Evolutionary conservation across 441 rosid genomes (phyloP), one percentile per base, ranked within the genome.

Genomic region (Sinapis alba): DNA sequence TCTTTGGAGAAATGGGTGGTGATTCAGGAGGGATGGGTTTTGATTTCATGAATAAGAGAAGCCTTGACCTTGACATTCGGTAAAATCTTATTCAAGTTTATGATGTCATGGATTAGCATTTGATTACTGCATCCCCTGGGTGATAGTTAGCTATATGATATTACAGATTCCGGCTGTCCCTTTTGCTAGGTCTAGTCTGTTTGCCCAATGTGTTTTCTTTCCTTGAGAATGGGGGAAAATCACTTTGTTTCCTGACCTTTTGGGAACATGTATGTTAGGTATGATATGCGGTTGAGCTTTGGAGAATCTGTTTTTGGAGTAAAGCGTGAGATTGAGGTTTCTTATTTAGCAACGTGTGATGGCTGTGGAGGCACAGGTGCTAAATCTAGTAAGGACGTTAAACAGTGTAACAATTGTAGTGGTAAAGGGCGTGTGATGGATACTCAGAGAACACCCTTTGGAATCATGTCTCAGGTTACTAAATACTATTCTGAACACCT

Each of bases 241-340:
- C 38, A 32, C 38, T 32, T 13, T 18, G 19, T 59, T 34, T 34
- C n/a, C 34, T 19, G 12, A 26, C 65, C 41, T 57, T 68, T 38
- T 12, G 74, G 74, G 34, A 18, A 59, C 63, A 28, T 75, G 8
- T 68, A 1, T 58, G 69, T 68, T 71, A 95, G 99, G 86, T 87
- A 80, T 72, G 88, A 91, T 61, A 84, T 95, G 73, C 79, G 83
- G 78, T 73, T 95, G 86, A 92, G 87, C 80, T 91, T 95, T 69
- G 89, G 91, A 84, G 99, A 95, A 82, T 89, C 99, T 7, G 72
- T 95, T 65, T 88, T 86, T 68, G 99, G 99, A 74, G 97, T 83
- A 66, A 74, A 88, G 74, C 86, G 72, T 62, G 87, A 87, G 71
- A 86, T 93, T 32, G 88, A 86, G 70, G 81, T 93, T 82, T 81